Base-by-base conservation (phyloP, 305 asterid genomes). In the Euphrasia arctica region DNA sequence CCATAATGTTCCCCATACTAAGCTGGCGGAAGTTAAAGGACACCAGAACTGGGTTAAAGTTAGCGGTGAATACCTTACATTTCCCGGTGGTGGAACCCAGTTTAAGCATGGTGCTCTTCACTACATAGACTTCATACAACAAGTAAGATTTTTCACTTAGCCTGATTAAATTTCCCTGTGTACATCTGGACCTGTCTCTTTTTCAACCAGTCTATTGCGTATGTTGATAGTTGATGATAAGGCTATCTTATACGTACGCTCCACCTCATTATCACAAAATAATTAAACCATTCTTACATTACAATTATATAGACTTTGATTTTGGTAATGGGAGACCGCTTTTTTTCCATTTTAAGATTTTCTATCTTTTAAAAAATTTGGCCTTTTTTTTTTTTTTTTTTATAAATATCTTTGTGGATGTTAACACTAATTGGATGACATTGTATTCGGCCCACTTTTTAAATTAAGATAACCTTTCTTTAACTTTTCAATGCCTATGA, bases 1-100 rank as follows among this genome's bases (percentile, higher is more conserved):
- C 75, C 90, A 83, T 64, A 89, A 86, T 80, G 95, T 89, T 65
- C 95, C 96, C 63, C 96, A 89, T 58, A 75, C 86, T 66, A 86
- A 83, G 89, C 93, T 89, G 69, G 95, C 90, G 1, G 79, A 81
- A 75, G 71, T 82, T 70, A 89, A 89, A 80, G 95, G 92, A 69
- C 90, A 87, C 79, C 96, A 88, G 62, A 91, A 91, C 67, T 91
- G 98, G 98, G 98, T 91, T 58, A 91, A 91, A 74, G 78, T 86
- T 70, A 88, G 81, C 25, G 98, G 96, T 18, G 95, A 91, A 72
- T 88, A 78, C 83, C 96, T 88, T 41, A 86, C 89, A 9, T 91
- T 91, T 77, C 98, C 98, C 60, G 96, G 98, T 69, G 98, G 98
- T 66, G 98, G 98, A 51, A 91, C 98, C 58, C 98, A 91, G 77